Percentiles rank a stretch among this genome's conserved stretches.
Evolutionary conservation across 257 asterid genomes (phyloP).

Genomic region (Solanum appendiculatum): DNA sequence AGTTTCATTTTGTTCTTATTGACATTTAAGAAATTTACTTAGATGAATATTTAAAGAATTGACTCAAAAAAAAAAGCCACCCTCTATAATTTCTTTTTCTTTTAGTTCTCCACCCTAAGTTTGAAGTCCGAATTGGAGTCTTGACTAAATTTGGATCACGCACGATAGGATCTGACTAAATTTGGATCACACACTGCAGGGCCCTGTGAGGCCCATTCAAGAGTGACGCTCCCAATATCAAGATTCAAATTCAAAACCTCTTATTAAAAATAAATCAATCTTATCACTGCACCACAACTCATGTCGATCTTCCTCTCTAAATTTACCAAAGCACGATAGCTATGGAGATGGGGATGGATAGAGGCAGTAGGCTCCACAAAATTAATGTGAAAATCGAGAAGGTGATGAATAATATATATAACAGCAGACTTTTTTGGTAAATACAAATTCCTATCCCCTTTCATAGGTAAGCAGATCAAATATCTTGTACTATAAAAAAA

Average conservation of each 20-base stretch:
- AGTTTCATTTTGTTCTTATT: background rate
- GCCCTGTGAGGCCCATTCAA: no score
- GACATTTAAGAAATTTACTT: background rate
- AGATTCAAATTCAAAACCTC: fast-evolving
- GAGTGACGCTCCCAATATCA: no score
- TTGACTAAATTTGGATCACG: no score
- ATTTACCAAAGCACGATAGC: background rate
- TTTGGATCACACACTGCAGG: no score
- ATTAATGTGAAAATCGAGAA: background rate
- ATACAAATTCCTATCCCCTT: background rate
- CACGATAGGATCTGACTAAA: no score
- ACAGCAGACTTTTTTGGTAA: background rate
- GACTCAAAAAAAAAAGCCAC: fast-evolving
- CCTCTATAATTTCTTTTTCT: no score
- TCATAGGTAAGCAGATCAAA: background rate
- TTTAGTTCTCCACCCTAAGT: no score
- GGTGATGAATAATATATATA: background rate
- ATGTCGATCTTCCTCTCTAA: background rate
- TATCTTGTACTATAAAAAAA: background rate
- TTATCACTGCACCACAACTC: fast-evolving
- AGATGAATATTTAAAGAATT: background rate
- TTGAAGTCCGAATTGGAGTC: fast-evolving
- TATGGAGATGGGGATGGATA: background rate
- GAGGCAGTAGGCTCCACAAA: background rate
- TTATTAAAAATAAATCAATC: no score